phyloP scores from a whole-genome alignment of 1,284 basidiomycete species.

The Microbotryum intermedium region DNA sequence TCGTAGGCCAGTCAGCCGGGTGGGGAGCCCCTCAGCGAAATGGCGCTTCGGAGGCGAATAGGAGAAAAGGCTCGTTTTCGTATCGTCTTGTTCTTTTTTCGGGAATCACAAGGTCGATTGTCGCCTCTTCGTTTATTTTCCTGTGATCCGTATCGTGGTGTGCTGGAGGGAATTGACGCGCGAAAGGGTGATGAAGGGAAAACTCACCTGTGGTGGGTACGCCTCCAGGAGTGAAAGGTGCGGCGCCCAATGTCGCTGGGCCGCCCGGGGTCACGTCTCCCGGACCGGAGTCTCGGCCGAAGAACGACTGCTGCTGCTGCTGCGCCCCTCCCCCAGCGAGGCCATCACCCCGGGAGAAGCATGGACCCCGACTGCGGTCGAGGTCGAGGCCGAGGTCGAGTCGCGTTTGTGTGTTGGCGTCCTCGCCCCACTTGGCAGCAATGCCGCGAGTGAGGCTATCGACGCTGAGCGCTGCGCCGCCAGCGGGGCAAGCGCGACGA shows the following conservation, averaged over 20 bases:
- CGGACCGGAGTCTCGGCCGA: not conserved
- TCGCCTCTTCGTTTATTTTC: too few relatives aligned
- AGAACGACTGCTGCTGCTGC: not conserved
- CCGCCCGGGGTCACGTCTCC: conserved; percentile 22
- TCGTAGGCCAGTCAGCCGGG: too few relatives aligned
- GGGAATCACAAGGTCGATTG: too few relatives aligned
- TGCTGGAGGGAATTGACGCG: too few relatives aligned
- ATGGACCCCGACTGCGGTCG: not conserved
- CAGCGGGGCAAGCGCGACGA: conserved; percentile 1
- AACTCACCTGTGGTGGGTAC: conserved; percentile 25
- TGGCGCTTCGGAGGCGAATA: too few relatives aligned
- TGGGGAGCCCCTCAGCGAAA: too few relatives aligned
- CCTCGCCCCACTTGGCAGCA: not conserved
- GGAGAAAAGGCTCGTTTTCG: too few relatives aligned
- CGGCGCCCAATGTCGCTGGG: not conserved
- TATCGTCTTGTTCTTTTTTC: too few relatives aligned
- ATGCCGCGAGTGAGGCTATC: not conserved
- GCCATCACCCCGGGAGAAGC: too few relatives aligned
- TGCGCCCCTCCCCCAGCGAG: not conserved
- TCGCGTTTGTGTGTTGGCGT: not conserved
- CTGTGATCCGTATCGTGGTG: too few relatives aligned
- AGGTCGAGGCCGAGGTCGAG: not conserved
- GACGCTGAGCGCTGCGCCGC: conserved; percentile 10
- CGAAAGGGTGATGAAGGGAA: not conserved
- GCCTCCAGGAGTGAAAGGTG: conserved; percentile 9